Percentiles rank a stretch among this genome's conserved stretches.
These are phyloP conservation scores for Suillus cothurnatus DNA, from an alignment of 768 basidiomycete species.

Conservation along the genomic window DNA sequence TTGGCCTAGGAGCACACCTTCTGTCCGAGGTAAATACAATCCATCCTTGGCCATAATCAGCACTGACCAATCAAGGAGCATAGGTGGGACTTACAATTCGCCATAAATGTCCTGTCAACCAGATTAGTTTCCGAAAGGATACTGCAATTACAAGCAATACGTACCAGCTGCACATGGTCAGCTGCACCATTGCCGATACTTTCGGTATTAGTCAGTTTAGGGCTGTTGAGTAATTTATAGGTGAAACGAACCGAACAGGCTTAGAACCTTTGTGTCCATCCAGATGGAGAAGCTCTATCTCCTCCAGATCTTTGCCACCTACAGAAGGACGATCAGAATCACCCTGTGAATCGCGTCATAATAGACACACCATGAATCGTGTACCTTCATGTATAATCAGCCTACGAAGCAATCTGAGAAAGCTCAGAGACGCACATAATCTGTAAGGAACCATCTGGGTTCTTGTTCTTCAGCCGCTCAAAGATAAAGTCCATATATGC, in stretches of 20 bases:
- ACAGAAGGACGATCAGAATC: not conserved
- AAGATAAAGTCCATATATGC: conserved; percentile 94
- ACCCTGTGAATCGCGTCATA: conserved; percentile 5
- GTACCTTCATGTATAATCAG: conserved; percentile 44
- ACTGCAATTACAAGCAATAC: conserved; percentile 11
- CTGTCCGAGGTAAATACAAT: conserved; percentile 95
- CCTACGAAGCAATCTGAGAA: not conserved
- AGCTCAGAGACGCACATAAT: conserved; percentile 63
- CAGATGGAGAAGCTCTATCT: conserved; percentile 82
- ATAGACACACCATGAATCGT: conserved; percentile 77
- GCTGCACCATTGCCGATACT: conserved; percentile 96
- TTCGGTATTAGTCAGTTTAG: conserved; percentile 9
- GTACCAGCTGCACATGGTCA: conserved; percentile 85
- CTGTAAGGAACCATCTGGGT: conserved; percentile 89
- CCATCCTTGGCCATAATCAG: conserved; percentile 58
- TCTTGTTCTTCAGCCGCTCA: conserved; percentile 77
- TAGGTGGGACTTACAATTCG: conserved; percentile 58
- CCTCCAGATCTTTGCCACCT: conserved; percentile 81
- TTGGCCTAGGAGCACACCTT: conserved; percentile 54
- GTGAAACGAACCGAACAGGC: conserved; percentile 60
- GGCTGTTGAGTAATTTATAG: not conserved
- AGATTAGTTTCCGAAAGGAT: conserved; percentile 6
- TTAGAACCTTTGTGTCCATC: conserved; percentile 87
- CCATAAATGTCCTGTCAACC: conserved; percentile 87
- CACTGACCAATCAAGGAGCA: not conserved